Evolutionary conservation across 139 green algal species (phyloP).

Genomic region (Coelastrella sp.): DNA sequence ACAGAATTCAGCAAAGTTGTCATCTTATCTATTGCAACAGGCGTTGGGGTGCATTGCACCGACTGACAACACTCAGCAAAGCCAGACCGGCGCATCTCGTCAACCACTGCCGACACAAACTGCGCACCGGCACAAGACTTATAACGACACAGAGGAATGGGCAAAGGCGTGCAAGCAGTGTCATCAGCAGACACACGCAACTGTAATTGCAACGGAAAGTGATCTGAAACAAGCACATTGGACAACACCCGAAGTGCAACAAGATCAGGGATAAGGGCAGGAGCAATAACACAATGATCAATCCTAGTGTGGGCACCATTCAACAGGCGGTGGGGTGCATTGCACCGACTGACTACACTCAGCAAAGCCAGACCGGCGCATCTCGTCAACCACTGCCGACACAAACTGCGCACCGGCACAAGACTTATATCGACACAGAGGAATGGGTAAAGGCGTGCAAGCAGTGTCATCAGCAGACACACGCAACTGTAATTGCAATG

Average conservation of each 20-base stretch:
- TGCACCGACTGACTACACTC: too few species aligned
- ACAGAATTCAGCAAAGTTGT: neutral
- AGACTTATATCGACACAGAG: neutral
- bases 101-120: neutral
- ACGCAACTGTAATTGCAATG: neutral
- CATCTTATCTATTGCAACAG: neutral
- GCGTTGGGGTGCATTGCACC: neutral
- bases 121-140: too few species aligned
- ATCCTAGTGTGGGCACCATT: neutral
- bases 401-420: too few species aligned
- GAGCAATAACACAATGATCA: neutral
- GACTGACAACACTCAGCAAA: neutral
- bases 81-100: neutral
- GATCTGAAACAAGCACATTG: neutral
- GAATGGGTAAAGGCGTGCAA: neutral
- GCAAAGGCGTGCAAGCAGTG: neutral
- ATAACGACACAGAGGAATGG: neutral
- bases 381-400: too few species aligned
- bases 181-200: neutral
- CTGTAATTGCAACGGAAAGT: neutral
- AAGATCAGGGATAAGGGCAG: neutral
- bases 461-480: neutral
- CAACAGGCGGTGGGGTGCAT: too few species aligned
- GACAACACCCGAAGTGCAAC: neutral
- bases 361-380: too few species aligned